Evolutionary conservation across 306 rosid species (phyloP).

Genomic region (Alnus glutinosa): DNA sequence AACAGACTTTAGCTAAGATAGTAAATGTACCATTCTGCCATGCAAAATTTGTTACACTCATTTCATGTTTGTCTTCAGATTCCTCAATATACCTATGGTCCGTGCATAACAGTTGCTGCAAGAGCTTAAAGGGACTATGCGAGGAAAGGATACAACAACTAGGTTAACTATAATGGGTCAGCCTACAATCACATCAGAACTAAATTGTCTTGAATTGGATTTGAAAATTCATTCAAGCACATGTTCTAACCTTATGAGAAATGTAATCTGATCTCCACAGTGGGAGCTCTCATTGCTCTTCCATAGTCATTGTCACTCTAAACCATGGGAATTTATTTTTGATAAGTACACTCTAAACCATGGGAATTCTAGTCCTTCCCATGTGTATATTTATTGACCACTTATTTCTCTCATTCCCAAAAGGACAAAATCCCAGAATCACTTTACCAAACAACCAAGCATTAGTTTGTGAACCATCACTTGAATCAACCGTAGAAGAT

Average conservation of each 20-base stretch:
- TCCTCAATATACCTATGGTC: not conserved
- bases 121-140: not conserved
- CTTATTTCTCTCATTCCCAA: not conserved
- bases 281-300: not conserved
- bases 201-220: not conserved
- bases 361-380: not conserved
- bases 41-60: not conserved
- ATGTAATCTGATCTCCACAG: not conserved
- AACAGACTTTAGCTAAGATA: not conserved
- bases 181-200: not conserved
- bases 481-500: not conserved
- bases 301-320: not conserved
- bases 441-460: not conserved
- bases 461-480: not conserved
- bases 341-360: not conserved
- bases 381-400: not conserved
- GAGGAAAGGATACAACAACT: not conserved
- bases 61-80: not conserved
- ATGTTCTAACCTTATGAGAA: not conserved
- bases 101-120: not conserved
- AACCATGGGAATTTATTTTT: not conserved
- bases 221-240: not conserved
- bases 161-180: not conserved
- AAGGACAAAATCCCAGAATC: not conserved
- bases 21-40: not conserved